These are phyloP conservation scores for Hypsizygus marmoreus DNA, from an alignment of 768 basidiomycete genomes.

Conservation along the genomic window DNA sequence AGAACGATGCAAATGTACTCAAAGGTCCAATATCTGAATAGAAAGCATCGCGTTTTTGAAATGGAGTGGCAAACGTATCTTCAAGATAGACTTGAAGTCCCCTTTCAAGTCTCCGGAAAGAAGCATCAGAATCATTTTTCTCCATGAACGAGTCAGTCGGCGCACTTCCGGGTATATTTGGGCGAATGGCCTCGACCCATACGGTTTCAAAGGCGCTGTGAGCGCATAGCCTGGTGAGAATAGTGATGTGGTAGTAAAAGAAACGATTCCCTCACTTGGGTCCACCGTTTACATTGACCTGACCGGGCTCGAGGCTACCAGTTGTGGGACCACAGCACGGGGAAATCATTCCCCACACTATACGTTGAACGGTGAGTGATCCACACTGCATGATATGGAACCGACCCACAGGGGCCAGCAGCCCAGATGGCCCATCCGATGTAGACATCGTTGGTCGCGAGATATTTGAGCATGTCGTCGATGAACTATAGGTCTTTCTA, in stretches of 20 bases:
- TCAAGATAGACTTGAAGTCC: too few relatives aligned
- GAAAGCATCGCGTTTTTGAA: too few relatives aligned
- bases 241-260: neutral
- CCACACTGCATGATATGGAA: neutral
- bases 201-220: constrained; percentile 38
- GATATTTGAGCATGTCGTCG: constrained; percentile 42
- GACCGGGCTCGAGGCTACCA: constrained; percentile 45
- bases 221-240: neutral
- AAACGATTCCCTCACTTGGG: constrained; percentile 31
- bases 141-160: too few relatives aligned
- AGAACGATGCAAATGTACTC: too few relatives aligned
- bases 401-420: constrained; percentile 42
- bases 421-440: constrained; percentile 53
- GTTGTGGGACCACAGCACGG: constrained; percentile 46
- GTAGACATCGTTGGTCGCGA: constrained; percentile 43
- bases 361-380: neutral
- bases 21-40: too few relatives aligned
- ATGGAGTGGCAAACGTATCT: too few relatives aligned
- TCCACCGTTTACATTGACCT: constrained; percentile 34
- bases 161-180: constrained; percentile 46
- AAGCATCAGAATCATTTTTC: too few relatives aligned
- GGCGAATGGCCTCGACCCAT: constrained; percentile 36
- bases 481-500: constrained; percentile 24
- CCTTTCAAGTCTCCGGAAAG: too few relatives aligned
- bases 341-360: constrained; percentile 45